Percentiles rank a stretch among this genome's conserved stretches.
These are phyloP conservation scores for Trametes meyenii DNA, from an alignment of 768 basidiomycete genomes.

Conservation along the genomic window DNA sequence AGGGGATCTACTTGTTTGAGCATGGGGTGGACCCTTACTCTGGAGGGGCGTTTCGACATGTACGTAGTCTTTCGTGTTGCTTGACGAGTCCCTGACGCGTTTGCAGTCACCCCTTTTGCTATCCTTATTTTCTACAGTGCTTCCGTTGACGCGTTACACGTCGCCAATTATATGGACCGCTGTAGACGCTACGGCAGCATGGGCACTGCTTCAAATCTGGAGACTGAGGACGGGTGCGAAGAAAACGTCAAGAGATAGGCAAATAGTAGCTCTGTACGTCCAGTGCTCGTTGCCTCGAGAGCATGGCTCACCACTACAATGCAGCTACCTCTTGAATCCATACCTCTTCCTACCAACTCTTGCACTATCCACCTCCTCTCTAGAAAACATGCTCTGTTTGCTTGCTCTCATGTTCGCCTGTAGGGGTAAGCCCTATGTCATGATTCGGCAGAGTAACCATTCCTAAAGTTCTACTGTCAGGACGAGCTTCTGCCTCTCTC, in stretches of 20 bases:
- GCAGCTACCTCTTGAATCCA: constrained; percentile 88
- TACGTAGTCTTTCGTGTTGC: constrained; percentile 41
- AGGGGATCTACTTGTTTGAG: constrained; percentile 82
- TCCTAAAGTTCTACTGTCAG: constrained; percentile 41
- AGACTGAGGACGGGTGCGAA: constrained; percentile 56
- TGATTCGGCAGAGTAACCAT: background rate
- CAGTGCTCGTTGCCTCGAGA: background rate
- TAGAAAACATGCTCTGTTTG: constrained; percentile 78
- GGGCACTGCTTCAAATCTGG: constrained; percentile 71
- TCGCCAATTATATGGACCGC: constrained; percentile 70
- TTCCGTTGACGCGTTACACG: constrained; percentile 53
- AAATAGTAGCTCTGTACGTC: constrained; percentile 70
- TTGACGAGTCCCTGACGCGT: background rate
- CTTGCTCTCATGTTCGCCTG: constrained; percentile 70
- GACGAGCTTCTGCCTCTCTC: constrained; percentile 57
- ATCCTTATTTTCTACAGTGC: constrained; percentile 69
- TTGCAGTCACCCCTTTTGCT: constrained; percentile 82
- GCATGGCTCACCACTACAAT: constrained; percentile 1
- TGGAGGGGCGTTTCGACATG: constrained; percentile 85
- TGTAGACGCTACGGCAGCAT: constrained; percentile 68
- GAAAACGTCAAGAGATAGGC: constrained; percentile 52
- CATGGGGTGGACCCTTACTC: constrained; percentile 86
- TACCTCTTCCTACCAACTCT: constrained; percentile 81
- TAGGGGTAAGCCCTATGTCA: constrained; percentile 47
- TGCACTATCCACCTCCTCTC: constrained; percentile 77